Percentiles rank a stretch among this genome's conserved stretches.
These are phyloP conservation scores for Nicotiana paniculata DNA, from an alignment of 257 asterid species.

Conservation along the genomic window DNA sequence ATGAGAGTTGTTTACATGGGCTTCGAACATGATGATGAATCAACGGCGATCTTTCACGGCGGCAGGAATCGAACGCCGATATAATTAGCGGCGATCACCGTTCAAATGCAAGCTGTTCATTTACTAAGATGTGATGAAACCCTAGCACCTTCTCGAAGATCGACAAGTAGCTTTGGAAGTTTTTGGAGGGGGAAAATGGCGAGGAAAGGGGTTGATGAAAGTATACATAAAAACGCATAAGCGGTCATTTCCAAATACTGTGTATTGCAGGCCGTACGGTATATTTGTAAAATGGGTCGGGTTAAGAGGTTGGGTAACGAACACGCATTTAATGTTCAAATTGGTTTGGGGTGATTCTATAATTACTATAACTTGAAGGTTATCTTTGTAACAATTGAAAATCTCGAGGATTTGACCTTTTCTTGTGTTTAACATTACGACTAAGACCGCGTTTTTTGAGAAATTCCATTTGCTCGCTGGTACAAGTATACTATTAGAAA, in stretches of 20 bases:
- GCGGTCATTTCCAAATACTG: neutral
- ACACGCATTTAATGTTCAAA: no score
- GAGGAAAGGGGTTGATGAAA: neutral
- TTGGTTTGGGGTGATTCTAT: neutral
- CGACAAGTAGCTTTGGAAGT: neutral
- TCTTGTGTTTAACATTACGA: neutral
- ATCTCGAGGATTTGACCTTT: neutral
- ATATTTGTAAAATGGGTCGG: neutral
- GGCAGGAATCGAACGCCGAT: neutral
- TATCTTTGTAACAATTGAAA: neutral
- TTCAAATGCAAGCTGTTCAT: neutral
- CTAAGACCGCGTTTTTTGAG: neutral
- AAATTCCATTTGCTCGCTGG: neutral
- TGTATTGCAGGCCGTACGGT: neutral
- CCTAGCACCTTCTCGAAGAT: neutral
- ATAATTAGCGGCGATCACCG: slow-evolving; percentile 3
- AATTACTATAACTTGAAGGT: neutral
- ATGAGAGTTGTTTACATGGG: slow-evolving; percentile 33
- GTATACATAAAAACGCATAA: neutral
- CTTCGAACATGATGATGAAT: slow-evolving; percentile 42
- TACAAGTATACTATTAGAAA: no score
- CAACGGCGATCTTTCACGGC: slow-evolving; percentile 7
- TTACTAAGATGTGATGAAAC: neutral
- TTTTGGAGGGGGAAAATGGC: neutral
- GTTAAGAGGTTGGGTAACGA: neutral